phyloP scores from a whole-genome alignment of 106 monocot genomes.

The Vanilla planifolia region DNA sequence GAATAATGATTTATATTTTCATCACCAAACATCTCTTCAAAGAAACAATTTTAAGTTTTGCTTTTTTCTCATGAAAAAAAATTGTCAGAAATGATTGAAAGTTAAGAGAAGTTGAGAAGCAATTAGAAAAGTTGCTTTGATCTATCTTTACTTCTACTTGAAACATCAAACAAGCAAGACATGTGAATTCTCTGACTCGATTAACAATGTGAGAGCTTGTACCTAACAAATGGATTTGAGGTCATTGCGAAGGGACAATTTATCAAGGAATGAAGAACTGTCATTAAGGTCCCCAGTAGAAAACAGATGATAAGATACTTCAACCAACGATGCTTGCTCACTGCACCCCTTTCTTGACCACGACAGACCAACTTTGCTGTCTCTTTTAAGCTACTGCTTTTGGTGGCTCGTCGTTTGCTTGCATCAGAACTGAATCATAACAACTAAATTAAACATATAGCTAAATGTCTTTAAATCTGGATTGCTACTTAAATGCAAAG shows the following conservation, averaged over 20 bases:
- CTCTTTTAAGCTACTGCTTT: conserved; percentile 26
- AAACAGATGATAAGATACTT: conserved; percentile 17
- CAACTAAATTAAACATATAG: no score
- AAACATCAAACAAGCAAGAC: neutral
- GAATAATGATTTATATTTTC: no score
- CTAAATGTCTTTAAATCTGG: no score
- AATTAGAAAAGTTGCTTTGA: no score
- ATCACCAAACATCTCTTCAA: no score
- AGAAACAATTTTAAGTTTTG: neutral
- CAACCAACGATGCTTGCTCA: conserved; percentile 29
- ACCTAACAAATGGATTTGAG: neutral
- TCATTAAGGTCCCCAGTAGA: conserved; percentile 28
- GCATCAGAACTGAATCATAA: conserved; percentile 33
- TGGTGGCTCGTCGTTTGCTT: conserved; percentile 22
- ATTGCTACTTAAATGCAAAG: no score
- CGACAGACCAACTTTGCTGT: conserved; percentile 18
- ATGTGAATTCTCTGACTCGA: neutral
- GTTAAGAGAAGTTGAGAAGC: neutral
- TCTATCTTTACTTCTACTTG: no score
- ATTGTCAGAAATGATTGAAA: neutral
- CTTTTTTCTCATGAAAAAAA: no score
- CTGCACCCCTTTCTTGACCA: conserved; percentile 20
- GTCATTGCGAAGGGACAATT: neutral
- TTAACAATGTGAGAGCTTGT: neutral
- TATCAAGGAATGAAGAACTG: conserved; percentile 23